phyloP scores from a whole-genome alignment of 1,284 basidiomycete genomes.

The Marasmius tenuissimus region DNA sequence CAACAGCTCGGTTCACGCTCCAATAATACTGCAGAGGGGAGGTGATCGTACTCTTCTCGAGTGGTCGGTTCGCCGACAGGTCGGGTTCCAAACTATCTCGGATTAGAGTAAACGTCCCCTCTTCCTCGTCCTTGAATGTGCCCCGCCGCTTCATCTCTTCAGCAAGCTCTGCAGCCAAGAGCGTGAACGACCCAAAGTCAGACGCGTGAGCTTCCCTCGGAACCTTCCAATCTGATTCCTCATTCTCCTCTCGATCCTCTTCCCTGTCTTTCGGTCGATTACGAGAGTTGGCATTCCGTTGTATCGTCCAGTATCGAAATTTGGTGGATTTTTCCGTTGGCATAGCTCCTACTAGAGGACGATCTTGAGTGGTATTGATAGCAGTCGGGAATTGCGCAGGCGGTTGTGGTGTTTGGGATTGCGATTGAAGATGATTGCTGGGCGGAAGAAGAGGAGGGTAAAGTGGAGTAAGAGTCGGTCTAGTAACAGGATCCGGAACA shows the following conservation, averaged over 20 bases:
- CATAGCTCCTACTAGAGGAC: slow-evolving; percentile 5
- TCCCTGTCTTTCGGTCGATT: slow-evolving; percentile 54
- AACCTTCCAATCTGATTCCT: slow-evolving; percentile 40
- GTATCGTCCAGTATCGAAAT: slow-evolving; percentile 42
- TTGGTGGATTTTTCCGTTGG: slow-evolving; percentile 21
- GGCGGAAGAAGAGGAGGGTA: slow-evolving; percentile 40
- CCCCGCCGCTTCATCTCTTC: slow-evolving; percentile 44
- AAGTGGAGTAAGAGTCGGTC: slow-evolving; percentile 57
- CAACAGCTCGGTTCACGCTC: slow-evolving; percentile 42
- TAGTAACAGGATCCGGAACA: slow-evolving; percentile 53
- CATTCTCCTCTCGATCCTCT: slow-evolving; percentile 38
- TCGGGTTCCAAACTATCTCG: slow-evolving; percentile 35
- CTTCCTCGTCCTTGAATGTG: slow-evolving; percentile 31
- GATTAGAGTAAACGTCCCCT: slow-evolving; percentile 31
- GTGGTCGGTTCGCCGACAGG: slow-evolving; percentile 17
- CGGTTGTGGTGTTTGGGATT: slow-evolving; percentile 26
- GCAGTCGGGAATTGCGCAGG: slow-evolving; percentile 19
- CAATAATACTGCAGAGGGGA: slow-evolving; percentile 39
- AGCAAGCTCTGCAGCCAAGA: slow-evolving; percentile 46
- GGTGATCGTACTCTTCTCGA: slow-evolving; percentile 16
- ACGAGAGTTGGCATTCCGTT: slow-evolving; percentile 39
- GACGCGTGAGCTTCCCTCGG: slow-evolving; percentile 50
- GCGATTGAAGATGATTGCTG: neutral
- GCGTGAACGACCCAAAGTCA: slow-evolving; percentile 64
- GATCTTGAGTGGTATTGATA: slow-evolving; percentile 26